Evolutionary conservation across 306 rosid genomes (phyloP), one percentile per base, ranked within the genome.

Genomic region (Bauhinia variegata): DNA sequence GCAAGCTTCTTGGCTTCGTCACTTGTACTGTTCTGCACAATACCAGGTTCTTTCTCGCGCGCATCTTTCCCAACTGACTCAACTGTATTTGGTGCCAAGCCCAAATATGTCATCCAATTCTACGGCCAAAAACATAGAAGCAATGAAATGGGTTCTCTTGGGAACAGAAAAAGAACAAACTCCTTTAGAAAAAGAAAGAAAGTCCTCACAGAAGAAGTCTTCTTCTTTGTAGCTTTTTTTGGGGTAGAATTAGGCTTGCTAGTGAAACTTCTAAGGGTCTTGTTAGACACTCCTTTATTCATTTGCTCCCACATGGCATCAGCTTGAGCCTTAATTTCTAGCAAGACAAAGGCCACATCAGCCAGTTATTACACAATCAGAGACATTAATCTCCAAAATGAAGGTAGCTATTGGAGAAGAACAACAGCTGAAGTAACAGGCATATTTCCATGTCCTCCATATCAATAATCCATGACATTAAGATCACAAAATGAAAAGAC

Each of bases 221-320:
- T 93, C n/a, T n/a, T n/a, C 84, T 83, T 87, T 23, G 85, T 42
- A 61, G 81, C 58, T 67, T 43, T 88, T 68, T 78, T 85, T 41
- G 46, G 31, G 28, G 79, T 15, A 12, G 89, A 69, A 50, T 53
- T 64, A 39, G 82, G 62, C 75, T 78, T 88, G 85, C 77, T 83
- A 9, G 76, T 78, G 68, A 85, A 68, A 75, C 63, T 72, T 54
- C 70, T 83, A 41, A 85, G 81, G 7, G 57, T 44, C 72, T 90
- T 75, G 31, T 59, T 80, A 34, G 97, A 80, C 50, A 88, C 74
- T 57, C 99, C 99, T 82, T 90, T 93, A 71, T 88, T 79, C 99
- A 93, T 93, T 74, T 81, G 87, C 80, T 83, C 91, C 99, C 97
- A 93, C 89, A 87, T 69, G 3, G 87, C 88, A 84, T 90, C 90